phyloP scores from a whole-genome alignment of 768 basidiomycete species.

The Collybia sordida region DNA sequence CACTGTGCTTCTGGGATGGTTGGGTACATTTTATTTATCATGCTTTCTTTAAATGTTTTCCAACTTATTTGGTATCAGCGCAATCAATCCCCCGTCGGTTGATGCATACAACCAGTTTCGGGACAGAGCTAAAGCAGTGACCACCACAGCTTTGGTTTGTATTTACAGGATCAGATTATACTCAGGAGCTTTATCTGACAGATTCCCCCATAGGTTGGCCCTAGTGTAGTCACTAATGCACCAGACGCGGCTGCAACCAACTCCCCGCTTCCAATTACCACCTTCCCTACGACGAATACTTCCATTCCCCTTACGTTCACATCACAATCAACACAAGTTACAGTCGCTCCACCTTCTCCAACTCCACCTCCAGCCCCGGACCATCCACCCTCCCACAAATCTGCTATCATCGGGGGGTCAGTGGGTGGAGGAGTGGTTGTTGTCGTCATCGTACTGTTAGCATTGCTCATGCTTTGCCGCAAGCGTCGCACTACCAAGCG shows the following conservation, averaged over 20 bases:
- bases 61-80: conserved; percentile 18
- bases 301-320: neutral
- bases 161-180: neutral
- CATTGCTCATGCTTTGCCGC: conserved; percentile 8
- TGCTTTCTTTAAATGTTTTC: neutral
- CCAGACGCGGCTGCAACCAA: conserved; percentile 32
- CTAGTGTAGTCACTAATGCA: conserved; percentile 26
- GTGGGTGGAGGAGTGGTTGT: conserved; percentile 16
- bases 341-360: neutral
- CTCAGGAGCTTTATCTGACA: neutral
- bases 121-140: conserved; percentile 27
- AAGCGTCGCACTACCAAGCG: conserved; percentile 5
- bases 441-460: conserved; percentile 5
- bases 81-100: conserved; percentile 35
- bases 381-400: conserved; percentile 1
- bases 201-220: conserved; percentile 18
- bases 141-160: conserved; percentile 23
- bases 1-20: conserved; percentile 42
- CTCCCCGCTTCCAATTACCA: conserved; percentile 10
- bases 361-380: neutral
- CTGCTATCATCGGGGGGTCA: conserved; percentile 21
- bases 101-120: conserved; percentile 20
- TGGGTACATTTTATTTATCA: conserved; percentile 24
- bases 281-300: conserved; percentile 2
- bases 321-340: neutral